Evolutionary conservation across 257 asterid genomes (phyloP), one percentile per base, ranked within the genome.

Genomic region (Dorcoceras hygrometricum): DNA sequence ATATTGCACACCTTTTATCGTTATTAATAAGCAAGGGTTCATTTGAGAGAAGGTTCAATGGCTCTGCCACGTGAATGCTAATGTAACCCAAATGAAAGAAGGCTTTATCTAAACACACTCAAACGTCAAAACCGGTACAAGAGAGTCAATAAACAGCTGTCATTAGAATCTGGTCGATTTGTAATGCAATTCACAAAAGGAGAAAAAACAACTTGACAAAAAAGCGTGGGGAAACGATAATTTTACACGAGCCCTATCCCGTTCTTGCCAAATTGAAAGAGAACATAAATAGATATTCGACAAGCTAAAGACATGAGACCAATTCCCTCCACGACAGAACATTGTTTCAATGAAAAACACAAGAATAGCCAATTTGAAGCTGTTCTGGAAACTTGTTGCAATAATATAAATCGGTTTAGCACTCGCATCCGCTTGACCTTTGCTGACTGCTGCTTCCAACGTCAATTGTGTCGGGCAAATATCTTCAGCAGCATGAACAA

Each of bases 341-440:
- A 61, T 59, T 25, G 59, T 58, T 59, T 63, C 23, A 43, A 4
- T 10, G 19, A 9, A 62, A 67, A 64, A 25, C 77, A 72, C 55
- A 29, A 64, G 70, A 66, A 71, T 67, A 14, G 62, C 22, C 31
- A 29, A 4, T 14, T 28, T 31, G 51, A 54, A 19, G 39, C 46
- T 12, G 29, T 26, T 59, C 50, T 31, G 26, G 62, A 65, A 28
- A 46, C 46, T 39, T 1, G 25, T 67, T 39, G 8, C 24, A 66
- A 46, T 39, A 65, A 32, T 29, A 55, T 16, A n/a, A 34, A 39
- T 23, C 61, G 26, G 14, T 53, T 84, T 79, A 84, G 29, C 90
- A 84, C 48, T 84, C 90, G n/a, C 90, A 84, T 63, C 90, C 86
- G 53, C 77, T 65, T 28, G 90, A 73, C 79, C 86, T 79, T 70